Evolutionary conservation across 1,284 basidiomycete genomes (phyloP).

Genomic region (Schizophyllum commune): DNA sequence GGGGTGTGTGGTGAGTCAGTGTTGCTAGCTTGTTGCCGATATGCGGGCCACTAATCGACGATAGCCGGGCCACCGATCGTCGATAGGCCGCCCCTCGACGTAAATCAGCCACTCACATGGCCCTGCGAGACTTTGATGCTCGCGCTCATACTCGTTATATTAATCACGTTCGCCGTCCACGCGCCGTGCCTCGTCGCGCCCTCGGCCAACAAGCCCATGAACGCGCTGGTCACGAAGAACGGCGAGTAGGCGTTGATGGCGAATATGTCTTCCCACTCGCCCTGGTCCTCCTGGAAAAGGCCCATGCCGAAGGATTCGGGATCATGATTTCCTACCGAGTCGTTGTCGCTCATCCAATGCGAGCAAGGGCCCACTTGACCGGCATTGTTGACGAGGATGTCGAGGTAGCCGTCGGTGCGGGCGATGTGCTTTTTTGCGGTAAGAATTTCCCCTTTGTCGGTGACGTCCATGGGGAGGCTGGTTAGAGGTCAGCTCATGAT

Average conservation of each 20-base stretch:
- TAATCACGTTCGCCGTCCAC: conserved; percentile 63
- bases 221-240: conserved; percentile 69
- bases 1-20: not conserved
- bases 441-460: conserved; percentile 58
- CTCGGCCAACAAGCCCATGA: conserved; percentile 65
- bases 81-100: not conserved
- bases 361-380: conserved; percentile 62
- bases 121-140: conserved; percentile 60
- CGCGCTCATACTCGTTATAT: conserved; percentile 71
- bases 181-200: conserved; percentile 52
- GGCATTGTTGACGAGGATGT: conserved; percentile 77
- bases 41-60: no score
- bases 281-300: conserved; percentile 59
- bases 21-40: no score
- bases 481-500: conserved; percentile 1
- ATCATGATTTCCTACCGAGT: conserved; percentile 49
- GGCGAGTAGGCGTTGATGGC: conserved; percentile 61
- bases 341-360: conserved; percentile 46
- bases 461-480: conserved; percentile 65
- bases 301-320: conserved; percentile 55
- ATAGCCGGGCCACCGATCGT: not conserved
- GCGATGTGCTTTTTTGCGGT: conserved; percentile 45
- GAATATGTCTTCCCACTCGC: conserved; percentile 58
- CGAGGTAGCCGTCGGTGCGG: conserved; percentile 59
- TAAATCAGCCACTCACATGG: conserved; percentile 38